A percentile compares a stretch with the other conserved stretches of the same genome.
Evolutionary conservation across 495 filamentous ascomycete species (phyloP).

Genomic region (Tuber microsphaerosporum): DNA sequence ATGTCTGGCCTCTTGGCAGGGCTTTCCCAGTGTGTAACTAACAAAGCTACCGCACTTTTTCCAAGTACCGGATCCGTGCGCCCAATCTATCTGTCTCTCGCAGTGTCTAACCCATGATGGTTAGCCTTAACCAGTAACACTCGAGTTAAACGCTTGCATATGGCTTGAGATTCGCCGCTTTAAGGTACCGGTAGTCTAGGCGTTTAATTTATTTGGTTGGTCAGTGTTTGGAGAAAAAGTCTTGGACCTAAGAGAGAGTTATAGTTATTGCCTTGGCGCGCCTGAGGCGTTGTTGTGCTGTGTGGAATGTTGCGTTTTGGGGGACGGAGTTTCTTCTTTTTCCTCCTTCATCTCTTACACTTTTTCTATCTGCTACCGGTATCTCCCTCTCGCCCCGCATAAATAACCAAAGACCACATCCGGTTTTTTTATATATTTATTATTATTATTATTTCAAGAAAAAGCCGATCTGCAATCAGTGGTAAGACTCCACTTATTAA

Average conservation of each 20-base stretch:
- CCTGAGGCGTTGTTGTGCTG: background rate
- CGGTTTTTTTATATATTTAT: background rate
- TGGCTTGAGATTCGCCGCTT: background rate
- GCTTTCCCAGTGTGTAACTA: background rate
- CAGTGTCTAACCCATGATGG: background rate
- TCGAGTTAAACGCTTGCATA: background rate
- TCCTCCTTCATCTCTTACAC: background rate
- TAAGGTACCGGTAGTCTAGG: background rate
- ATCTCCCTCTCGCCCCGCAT: background rate
- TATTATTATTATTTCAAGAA: background rate
- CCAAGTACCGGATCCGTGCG: background rate
- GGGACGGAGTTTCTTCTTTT: background rate
- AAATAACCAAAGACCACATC: background rate
- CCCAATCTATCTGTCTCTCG: background rate
- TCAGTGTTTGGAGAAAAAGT: background rate
- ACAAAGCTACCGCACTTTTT: background rate
- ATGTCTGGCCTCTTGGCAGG: background rate
- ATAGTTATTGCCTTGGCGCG: background rate
- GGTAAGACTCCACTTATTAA: constrained; percentile 3
- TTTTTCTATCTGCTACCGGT: background rate
- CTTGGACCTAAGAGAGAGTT: background rate
- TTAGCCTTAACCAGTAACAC: background rate
- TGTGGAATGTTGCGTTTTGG: background rate
- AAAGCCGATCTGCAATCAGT: background rate
- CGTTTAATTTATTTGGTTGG: background rate